Conservation (phyloP, 768 basidiomycete genomes). For the Mycena floridula region DNA sequence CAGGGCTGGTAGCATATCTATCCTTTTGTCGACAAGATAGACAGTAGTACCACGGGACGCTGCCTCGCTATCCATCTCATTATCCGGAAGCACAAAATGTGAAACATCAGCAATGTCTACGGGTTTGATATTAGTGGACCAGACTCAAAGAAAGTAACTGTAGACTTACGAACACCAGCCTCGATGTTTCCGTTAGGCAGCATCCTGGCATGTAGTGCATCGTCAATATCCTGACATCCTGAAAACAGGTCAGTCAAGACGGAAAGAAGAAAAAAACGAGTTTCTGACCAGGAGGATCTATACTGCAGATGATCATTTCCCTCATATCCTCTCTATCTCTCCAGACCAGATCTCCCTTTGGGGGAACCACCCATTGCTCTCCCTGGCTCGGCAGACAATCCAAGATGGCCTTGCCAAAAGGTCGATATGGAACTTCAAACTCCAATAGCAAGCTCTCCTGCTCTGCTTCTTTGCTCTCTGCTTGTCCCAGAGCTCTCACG, state of each 20-base stretch:
- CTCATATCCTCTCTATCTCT: slow-evolving; percentile 82
- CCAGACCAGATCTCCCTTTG: slow-evolving; percentile 65
- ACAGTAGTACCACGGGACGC: slow-evolving; percentile 96
- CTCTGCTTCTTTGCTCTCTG: slow-evolving; percentile 93
- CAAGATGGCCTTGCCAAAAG: slow-evolving; percentile 93
- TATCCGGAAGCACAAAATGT: slow-evolving; percentile 89
- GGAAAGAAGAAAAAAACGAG: neutral
- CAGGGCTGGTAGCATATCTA: slow-evolving; percentile 94
- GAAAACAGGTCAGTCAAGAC: neutral
- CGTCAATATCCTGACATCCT: slow-evolving; percentile 98
- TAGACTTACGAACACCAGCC: slow-evolving; percentile 90
- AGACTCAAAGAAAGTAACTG: neutral
- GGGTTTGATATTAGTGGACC: neutral
- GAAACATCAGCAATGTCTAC: slow-evolving; percentile 98
- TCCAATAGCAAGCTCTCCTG: slow-evolving; percentile 91
- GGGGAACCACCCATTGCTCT: slow-evolving; percentile 88
- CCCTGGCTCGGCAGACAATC: slow-evolving; percentile 88
- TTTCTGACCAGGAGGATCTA: slow-evolving; percentile 83
- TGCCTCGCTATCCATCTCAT: slow-evolving; percentile 94
- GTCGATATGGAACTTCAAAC: slow-evolving; percentile 92
- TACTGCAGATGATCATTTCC: slow-evolving; percentile 85
- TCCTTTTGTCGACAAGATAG: slow-evolving; percentile 96
- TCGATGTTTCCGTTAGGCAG: slow-evolving; percentile 93
- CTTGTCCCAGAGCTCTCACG: slow-evolving; percentile 85
- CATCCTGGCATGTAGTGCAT: slow-evolving; percentile 85